Base-by-base conservation (phyloP, 805 yeast genomes). In the Candida krabiensis region DNA sequence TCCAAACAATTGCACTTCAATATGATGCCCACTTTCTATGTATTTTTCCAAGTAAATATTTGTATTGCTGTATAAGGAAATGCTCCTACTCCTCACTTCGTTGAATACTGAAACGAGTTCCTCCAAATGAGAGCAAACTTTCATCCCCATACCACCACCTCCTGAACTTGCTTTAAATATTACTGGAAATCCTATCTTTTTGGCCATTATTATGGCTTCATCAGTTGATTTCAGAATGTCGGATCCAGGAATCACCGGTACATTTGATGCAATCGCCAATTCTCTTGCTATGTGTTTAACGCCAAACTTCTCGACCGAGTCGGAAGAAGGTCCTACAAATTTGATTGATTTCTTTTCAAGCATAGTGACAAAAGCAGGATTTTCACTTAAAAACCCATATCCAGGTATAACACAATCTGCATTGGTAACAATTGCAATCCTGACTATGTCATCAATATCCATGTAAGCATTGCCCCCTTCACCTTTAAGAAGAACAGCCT, bases 161-260 rank as follows among this genome's bases (percentile, higher is more conserved):
- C 98, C 98, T 19, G 97, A 97, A 44, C 97, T 90, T 17, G 95
- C 84, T 65, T 90, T 90, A 33, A 91, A 85, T 97, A 90, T 90
- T 17, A 90, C 78, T 22, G 97, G 97, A 54, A 86, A 91, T 38
- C 75, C 83, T 35, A 90, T 68, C 50, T 74, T 65, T 11, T 75
- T 79, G 9, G 96, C 97, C 45, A 81, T 75, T 41, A 65, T 70
- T 40, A 71, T 68, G 2, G 97, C 97, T 52, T 85, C 95, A 12
- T 71, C 73, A 9, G 88, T 71, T 43, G 77, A 67, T 2, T 73
- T 67, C 24, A 90, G 79, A 46, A 91, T 71, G 8, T 86, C 93
- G n/a, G 96, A 84, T 35, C 98, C 98, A 12, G 98, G 97, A 40
- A 89, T 96, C 41, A 91, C 71, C 5, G 98, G 98, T 33, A 90